These are phyloP conservation scores for Lactarius tabidus DNA, from an alignment of 768 basidiomycete species.

Conservation along the genomic window DNA sequence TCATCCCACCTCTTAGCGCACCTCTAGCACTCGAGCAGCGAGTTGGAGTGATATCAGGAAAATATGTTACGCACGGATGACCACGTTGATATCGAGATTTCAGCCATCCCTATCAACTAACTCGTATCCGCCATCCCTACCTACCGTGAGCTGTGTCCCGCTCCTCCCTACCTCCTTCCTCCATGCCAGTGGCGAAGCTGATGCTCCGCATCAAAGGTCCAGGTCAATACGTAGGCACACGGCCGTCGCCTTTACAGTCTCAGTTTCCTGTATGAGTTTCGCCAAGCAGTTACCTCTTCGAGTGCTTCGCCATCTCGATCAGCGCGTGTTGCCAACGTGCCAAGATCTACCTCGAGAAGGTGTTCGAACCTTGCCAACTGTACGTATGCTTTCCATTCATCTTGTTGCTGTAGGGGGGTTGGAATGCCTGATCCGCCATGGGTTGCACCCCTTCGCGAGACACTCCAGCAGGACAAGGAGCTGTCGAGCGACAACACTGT, in stretches of 20 bases:
- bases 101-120: constrained; percentile 41
- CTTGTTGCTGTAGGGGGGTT: constrained; percentile 48
- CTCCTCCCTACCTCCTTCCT: too few species aligned
- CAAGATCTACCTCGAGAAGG: constrained; percentile 96
- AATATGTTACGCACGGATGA: constrained; percentile 99
- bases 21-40: constrained; percentile 90
- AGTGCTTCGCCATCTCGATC: constrained; percentile 98
- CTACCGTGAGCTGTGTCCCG: too few species aligned
- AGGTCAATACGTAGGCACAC: constrained; percentile 84
- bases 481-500: constrained; percentile 92
- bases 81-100: constrained; percentile 83
- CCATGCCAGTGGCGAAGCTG: too few species aligned
- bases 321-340: constrained; percentile 97
- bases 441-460: constrained; percentile 93
- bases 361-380: constrained; percentile 84
- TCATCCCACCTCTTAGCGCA: constrained; percentile 2
- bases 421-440: constrained; percentile 88
- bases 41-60: constrained; percentile 98
- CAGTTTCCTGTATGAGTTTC: constrained; percentile 99
- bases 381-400: constrained; percentile 38
- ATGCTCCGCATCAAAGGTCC: constrained; percentile 30
- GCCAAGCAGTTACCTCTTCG: constrained; percentile 90
- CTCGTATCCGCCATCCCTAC: too few species aligned
- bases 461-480: constrained; percentile 97
- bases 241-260: constrained; percentile 96